A percentile compares a stretch with the other conserved stretches of the same genome.
These are phyloP conservation scores for Colletotrichum filicis DNA, from an alignment of 2,329 filamentous ascomycete species.

Conservation along the genomic window DNA sequence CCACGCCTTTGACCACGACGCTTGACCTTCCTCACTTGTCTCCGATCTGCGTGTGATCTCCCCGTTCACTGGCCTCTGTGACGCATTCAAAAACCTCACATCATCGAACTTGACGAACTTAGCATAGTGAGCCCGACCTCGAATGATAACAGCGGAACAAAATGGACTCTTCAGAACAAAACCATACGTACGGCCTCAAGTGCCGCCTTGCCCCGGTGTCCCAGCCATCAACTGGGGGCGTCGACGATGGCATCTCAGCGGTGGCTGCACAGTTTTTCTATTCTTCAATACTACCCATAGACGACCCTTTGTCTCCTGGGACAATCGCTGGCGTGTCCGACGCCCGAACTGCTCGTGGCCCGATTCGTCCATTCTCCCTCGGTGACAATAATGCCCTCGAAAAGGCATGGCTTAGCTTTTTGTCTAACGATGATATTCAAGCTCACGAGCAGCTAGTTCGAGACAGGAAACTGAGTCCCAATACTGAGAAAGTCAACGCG, in stretches of 20 bases:
- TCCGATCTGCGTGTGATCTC: not conserved
- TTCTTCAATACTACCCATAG: constrained; percentile 82
- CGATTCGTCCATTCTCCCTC: constrained; percentile 80
- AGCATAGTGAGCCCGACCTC: not conserved
- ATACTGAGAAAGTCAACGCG: constrained; percentile 47
- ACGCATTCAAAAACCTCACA: no score
- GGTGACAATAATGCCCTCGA: constrained; percentile 85
- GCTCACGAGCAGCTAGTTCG: constrained; percentile 55
- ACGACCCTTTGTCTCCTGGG: constrained; percentile 83
- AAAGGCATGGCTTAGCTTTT: constrained; percentile 77
- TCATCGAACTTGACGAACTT: not conserved
- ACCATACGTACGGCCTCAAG: constrained; percentile 69
- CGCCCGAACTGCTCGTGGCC: constrained; percentile 63
- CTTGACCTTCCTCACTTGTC: not conserved
- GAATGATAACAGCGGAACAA: not conserved
- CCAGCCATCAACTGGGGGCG: constrained; percentile 44
- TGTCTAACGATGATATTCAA: constrained; percentile 57
- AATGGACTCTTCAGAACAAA: constrained; percentile 11
- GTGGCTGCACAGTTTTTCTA: constrained; percentile 86
- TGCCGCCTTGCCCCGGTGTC: constrained; percentile 66
- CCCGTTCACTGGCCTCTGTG: not conserved
- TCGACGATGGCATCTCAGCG: constrained; percentile 64
- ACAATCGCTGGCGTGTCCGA: constrained; percentile 63
- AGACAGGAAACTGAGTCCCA: constrained; percentile 45
- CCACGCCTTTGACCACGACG: not conserved